A percentile compares a stretch with the other conserved stretches of the same genome.
phyloP scores from a whole-genome alignment of 2,329 filamentous ascomycete species.

The Penicillium sclerotigenum region DNA sequence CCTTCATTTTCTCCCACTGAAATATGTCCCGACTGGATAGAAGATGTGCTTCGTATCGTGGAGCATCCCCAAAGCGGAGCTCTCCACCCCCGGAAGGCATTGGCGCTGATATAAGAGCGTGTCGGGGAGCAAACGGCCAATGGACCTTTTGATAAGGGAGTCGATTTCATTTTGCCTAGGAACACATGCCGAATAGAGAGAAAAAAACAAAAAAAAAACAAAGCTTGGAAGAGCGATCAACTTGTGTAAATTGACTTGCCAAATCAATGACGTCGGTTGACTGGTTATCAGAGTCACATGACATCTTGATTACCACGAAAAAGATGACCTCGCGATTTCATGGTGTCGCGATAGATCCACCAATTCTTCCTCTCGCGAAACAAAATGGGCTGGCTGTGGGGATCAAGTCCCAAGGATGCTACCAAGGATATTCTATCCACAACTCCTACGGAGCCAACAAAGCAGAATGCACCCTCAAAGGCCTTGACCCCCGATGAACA shows the following conservation, averaged over 20 bases:
- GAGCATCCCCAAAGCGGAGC: slow-evolving; percentile 9
- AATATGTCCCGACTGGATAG: slow-evolving; percentile 75
- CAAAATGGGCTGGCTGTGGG: slow-evolving; percentile 50
- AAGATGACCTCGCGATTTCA: slow-evolving; percentile 7
- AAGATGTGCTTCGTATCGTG: slow-evolving; percentile 47
- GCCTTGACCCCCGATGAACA: slow-evolving; percentile 45
- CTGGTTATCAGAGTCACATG: slow-evolving; percentile 4
- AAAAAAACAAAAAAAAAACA: too few species aligned
- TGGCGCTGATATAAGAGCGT: slow-evolving; percentile 1
- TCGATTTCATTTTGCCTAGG: slow-evolving; percentile 22
- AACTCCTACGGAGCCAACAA: slow-evolving; percentile 13
- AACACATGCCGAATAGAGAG: neutral
- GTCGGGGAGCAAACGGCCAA: slow-evolving; percentile 4
- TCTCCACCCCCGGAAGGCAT: slow-evolving; percentile 12
- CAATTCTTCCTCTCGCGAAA: slow-evolving; percentile 1
- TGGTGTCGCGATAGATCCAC: neutral
- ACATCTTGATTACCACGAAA: slow-evolving; percentile 1
- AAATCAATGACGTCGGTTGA: slow-evolving; percentile 11
- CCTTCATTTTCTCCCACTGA: slow-evolving; percentile 71
- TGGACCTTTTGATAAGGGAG: slow-evolving; percentile 9
- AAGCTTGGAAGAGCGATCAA: neutral
- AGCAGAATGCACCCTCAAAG: slow-evolving; percentile 24
- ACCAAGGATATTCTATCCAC: slow-evolving; percentile 22
- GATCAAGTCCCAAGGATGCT: slow-evolving; percentile 24
- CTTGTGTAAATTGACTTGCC: neutral